Evolutionary conservation across 352 stramenopile genomes (phyloP).

Genomic region (Phytophthora litchii): DNA sequence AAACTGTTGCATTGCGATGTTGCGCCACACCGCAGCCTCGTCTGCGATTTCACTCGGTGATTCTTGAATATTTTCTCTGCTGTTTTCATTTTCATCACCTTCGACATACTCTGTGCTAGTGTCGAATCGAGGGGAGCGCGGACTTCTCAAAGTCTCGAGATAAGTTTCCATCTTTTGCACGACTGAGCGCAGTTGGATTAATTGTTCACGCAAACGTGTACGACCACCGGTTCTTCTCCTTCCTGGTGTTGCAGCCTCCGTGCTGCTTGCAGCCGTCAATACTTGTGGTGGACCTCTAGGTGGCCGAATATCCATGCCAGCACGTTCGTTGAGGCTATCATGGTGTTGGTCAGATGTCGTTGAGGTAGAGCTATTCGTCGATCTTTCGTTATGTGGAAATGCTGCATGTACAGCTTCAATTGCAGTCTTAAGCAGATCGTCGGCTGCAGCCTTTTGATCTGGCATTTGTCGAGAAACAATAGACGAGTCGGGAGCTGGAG

Average conservation of each 20-base stretch:
- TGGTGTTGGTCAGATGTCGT: not conserved
- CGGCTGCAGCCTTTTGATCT: conserved; percentile 6
- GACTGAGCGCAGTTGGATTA: conserved; percentile 25
- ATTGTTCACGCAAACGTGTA: conserved; percentile 19
- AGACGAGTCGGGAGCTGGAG: not conserved
- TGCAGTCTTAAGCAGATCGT: conserved; percentile 14
- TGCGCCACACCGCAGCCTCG: conserved; percentile 7
- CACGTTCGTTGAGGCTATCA: not conserved
- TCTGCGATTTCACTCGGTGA: not conserved
- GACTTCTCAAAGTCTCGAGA: conserved; percentile 22
- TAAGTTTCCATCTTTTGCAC: conserved; percentile 29
- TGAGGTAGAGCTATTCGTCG: not conserved
- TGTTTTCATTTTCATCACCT: conserved; percentile 2
- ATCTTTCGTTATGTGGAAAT: conserved; percentile 2
- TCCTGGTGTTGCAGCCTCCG: not conserved
- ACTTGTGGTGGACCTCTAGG: not conserved
- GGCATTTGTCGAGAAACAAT: not conserved
- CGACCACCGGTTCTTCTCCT: conserved; percentile 13
- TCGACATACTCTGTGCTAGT: not conserved
- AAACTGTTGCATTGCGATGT: conserved; percentile 31
- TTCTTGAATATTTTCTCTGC: not conserved
- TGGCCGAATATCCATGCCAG: not conserved
- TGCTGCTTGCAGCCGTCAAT: not conserved
- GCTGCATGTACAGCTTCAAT: conserved; percentile 17
- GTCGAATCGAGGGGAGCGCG: conserved; percentile 12